These are phyloP conservation scores for Pseudocercospora crystallina DNA, from an alignment of 2,329 filamentous ascomycete species.

Conservation along the genomic window DNA sequence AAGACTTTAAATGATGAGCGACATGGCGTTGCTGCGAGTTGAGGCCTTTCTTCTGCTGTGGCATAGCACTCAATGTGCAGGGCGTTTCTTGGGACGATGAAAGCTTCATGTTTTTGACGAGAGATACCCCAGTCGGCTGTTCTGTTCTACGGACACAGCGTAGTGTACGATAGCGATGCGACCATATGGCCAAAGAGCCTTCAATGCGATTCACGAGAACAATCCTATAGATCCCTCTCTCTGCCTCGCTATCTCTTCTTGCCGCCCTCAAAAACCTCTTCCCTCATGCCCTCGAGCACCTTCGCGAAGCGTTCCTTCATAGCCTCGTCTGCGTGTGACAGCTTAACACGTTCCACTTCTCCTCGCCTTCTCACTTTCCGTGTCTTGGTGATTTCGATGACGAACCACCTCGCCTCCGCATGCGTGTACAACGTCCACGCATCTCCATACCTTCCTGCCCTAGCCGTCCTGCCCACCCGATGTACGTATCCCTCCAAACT, in stretches of 20 bases:
- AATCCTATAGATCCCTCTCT: too few relatives aligned
- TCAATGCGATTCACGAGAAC: too few relatives aligned
- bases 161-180: too few relatives aligned
- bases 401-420: slow-evolving; percentile 87
- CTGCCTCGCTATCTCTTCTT: background rate
- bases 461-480: slow-evolving; percentile 84
- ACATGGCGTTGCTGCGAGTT: too few relatives aligned
- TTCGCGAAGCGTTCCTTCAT: slow-evolving; percentile 46
- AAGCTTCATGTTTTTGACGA: too few relatives aligned
- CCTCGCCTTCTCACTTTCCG: slow-evolving; percentile 50
- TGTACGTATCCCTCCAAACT: slow-evolving; percentile 84
- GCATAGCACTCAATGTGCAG: too few relatives aligned
- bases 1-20: too few relatives aligned
- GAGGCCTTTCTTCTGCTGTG: too few relatives aligned
- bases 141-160: too few relatives aligned
- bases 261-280: slow-evolving; percentile 50
- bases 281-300: slow-evolving; percentile 62
- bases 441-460: slow-evolving; percentile 71
- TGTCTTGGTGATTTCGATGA: slow-evolving; percentile 71
- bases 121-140: too few relatives aligned
- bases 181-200: too few relatives aligned
- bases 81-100: too few relatives aligned
- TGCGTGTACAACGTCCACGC: slow-evolving; percentile 87
- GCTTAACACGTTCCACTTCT: slow-evolving; percentile 44
- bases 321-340: slow-evolving; percentile 21